Evolutionary conservation across 2,329 filamentous ascomycete species (phyloP).

Genomic region (Aspergillus latus): DNA sequence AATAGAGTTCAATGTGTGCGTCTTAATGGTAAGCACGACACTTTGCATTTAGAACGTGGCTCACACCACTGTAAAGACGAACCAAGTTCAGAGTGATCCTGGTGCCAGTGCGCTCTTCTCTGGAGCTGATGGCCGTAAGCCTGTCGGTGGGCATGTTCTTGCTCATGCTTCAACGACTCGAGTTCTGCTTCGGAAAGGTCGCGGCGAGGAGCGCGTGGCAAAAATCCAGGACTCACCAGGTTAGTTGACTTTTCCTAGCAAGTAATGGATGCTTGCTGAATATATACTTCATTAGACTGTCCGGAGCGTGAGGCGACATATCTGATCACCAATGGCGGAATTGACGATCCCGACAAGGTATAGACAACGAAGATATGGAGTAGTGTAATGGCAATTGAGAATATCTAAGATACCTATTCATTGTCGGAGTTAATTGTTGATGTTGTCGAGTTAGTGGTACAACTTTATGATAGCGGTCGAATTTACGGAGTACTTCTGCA

Average conservation of each 20-base stretch:
- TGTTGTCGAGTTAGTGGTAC: background rate
- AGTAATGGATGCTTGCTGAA: constrained; percentile 16
- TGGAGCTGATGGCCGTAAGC: constrained; percentile 66
- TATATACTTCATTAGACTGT: constrained; percentile 52
- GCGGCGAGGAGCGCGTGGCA: constrained; percentile 68
- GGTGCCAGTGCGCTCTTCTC: constrained; percentile 68
- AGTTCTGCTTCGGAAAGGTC: constrained; percentile 65
- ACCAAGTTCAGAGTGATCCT: constrained; percentile 70
- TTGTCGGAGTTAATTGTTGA: background rate
- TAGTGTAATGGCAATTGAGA: no score
- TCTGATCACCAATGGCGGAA: constrained; percentile 68
- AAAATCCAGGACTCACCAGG: constrained; percentile 68
- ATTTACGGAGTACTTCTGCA: background rate
- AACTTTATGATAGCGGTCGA: background rate
- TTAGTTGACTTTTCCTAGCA: constrained; percentile 32
- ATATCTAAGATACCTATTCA: background rate
- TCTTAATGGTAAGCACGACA: constrained; percentile 55
- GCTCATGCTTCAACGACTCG: constrained; percentile 68
- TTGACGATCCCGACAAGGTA: constrained; percentile 65
- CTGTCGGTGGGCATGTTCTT: constrained; percentile 66
- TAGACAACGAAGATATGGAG: constrained; percentile 28
- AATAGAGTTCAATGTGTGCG: constrained; percentile 65
- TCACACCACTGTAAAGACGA: constrained; percentile 52
- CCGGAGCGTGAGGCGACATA: constrained; percentile 69
- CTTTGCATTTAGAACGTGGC: background rate